phyloP scores from a whole-genome alignment of 805 yeast species.

The Wickerhamiella alocasiicola region DNA sequence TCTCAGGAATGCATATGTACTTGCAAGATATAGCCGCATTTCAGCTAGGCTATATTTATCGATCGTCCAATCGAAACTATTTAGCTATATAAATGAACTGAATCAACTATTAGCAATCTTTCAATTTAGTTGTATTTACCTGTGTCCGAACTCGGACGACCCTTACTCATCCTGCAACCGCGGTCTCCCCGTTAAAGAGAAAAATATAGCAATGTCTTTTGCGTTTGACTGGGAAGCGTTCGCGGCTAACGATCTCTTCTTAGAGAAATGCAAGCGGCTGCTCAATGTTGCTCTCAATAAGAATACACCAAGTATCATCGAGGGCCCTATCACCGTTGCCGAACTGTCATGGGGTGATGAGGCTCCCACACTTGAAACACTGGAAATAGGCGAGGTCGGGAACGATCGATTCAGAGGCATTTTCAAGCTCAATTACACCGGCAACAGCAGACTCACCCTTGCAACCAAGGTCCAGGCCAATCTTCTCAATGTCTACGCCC shows the following conservation, averaged over 20 bases:
- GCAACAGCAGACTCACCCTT: conserved; percentile 63
- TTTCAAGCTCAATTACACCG: conserved; percentile 61
- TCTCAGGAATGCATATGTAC: too few species aligned
- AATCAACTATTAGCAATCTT: too few species aligned
- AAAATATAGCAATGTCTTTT: conserved; percentile 59
- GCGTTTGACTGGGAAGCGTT: conserved; percentile 66
- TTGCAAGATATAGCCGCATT: too few species aligned
- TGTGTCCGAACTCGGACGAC: too few species aligned
- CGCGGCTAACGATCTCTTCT: conserved; percentile 51
- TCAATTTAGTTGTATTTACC: too few species aligned
- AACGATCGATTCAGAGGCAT: conserved; percentile 69
- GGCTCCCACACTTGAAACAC: conserved; percentile 63
- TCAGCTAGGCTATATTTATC: too few species aligned
- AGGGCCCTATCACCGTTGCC: conserved; percentile 53
- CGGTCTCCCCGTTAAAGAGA: too few species aligned
- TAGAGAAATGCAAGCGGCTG: conserved; percentile 43
- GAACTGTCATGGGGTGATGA: conserved; percentile 62
- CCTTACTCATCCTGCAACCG: too few species aligned
- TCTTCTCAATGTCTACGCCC: conserved; percentile 53
- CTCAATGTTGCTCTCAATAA: conserved; percentile 62
- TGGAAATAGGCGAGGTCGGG: conserved; percentile 74
- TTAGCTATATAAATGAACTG: too few species aligned
- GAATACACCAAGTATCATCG: conserved; percentile 46
- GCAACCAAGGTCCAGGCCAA: conserved; percentile 77
- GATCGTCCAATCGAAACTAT: too few species aligned